Evolutionary conservation across 148 eudicot genomes (phyloP).

Genomic region (Rheum nobile): DNA sequence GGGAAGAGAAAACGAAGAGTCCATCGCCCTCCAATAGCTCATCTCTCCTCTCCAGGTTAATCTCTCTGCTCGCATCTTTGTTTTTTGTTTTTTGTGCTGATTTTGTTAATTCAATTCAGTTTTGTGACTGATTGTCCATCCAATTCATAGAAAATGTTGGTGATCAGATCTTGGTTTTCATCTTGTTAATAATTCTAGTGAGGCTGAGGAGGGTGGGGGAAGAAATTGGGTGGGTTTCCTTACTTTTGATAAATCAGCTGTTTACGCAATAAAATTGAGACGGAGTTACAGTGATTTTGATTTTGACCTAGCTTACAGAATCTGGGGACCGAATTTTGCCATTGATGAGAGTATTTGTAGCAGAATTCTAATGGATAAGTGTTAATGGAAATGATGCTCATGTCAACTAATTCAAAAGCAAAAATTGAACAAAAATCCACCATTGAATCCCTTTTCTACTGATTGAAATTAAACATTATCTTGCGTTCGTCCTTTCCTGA

Average conservation of each 20-base stretch:
- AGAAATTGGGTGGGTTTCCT: neutral
- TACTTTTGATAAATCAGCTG: neutral
- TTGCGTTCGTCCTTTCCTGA: neutral
- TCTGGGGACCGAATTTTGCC: neutral
- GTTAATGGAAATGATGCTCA: neutral
- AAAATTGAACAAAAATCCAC: neutral
- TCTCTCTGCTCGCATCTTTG: neutral
- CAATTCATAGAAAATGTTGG: neutral
- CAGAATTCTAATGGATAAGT: neutral
- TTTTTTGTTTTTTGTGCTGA: neutral
- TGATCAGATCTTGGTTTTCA: neutral
- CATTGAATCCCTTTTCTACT: neutral
- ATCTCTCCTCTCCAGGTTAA: slow-evolving; percentile 2
- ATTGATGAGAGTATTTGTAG: neutral
- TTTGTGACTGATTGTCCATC: neutral
- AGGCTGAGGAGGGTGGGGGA: neutral
- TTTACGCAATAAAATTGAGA: neutral
- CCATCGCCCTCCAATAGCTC: slow-evolving; percentile 4
- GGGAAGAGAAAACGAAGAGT: slow-evolving; percentile 9
- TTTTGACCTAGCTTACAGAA: neutral
- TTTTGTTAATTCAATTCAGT: neutral
- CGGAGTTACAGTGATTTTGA: neutral
- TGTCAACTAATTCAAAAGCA: neutral
- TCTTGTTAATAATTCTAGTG: neutral
- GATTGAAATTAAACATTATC: neutral